phyloP scores from a whole-genome alignment of 441 rosid genomes.

The Eutrema salsugineum region DNA sequence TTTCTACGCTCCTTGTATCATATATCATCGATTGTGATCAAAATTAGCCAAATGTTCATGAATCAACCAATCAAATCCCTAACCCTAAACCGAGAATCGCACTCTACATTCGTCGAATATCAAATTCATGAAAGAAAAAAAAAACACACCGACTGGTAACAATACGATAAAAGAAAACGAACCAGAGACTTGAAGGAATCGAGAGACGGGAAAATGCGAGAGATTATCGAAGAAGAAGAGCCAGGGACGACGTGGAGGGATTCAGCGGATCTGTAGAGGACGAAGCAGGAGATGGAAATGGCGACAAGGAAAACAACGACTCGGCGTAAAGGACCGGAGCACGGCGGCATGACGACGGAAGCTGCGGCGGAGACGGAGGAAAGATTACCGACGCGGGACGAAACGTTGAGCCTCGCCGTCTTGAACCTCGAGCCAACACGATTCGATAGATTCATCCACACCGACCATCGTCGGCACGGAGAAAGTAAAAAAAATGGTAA shows the following conservation, averaged over 20 bases:
- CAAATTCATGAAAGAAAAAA: neutral
- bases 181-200: conserved; percentile 29
- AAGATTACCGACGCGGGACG: conserved; percentile 9
- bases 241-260: conserved; percentile 29
- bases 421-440: conserved; percentile 11
- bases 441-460: conserved; percentile 20
- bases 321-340: conserved; percentile 24
- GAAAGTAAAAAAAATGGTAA: neutral
- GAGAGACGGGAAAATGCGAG: conserved; percentile 34
- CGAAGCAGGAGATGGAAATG: conserved; percentile 31
- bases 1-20: neutral
- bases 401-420: neutral
- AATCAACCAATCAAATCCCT: neutral
- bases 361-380: neutral
- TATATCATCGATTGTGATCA: neutral
- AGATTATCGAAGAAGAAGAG: conserved; percentile 27
- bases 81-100: neutral
- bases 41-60: neutral
- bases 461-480: conserved; percentile 19
- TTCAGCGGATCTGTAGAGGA: conserved; percentile 37
- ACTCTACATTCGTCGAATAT: neutral
- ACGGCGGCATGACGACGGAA: conserved; percentile 19
- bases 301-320: conserved; percentile 24
- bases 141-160: neutral
- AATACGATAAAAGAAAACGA: neutral